Base-by-base conservation (phyloP, 208 protist genomes). In the Acanthamoeba castellanii region DNA sequence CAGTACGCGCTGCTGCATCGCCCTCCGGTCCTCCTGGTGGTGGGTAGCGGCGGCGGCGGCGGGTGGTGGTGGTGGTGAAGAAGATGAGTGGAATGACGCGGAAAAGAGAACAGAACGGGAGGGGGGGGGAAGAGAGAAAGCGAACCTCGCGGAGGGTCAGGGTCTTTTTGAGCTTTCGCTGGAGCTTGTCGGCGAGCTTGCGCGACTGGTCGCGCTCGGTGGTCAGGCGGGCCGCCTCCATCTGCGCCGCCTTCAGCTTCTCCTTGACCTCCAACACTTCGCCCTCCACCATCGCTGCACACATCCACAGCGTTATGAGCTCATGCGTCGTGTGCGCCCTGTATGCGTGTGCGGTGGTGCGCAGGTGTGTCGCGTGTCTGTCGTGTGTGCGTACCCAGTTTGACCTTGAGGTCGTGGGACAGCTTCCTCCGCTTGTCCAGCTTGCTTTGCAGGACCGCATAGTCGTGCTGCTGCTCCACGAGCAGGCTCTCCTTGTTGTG, bases 401-500 rank as follows among this genome's bases (percentile, higher is more conserved):
- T 92, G 34, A 92, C 85, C 32, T 74, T 68, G 85, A 92, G 85
- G 59, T 92, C 85, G 59, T 92, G 85, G 34, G 85, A 76, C 27
- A 76, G 4, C 85, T 92, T 92, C 34, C 55, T 22, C 11, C 59
- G n/a, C 85, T 92, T 74, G n/a, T 92, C 85, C 32, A 92, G 64
- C 37, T 92, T 76, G 85, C 59, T 47, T 59, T 92, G 85, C 25
- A 92, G 64, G n/a, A 74, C 32, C 20, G 64, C 59, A 18, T 68
- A 92, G 42, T 68, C 85, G 64, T 92, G 85, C 42, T 92, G 55
- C 85, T 92, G 85, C 61, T 92, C 85, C 11, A 74, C 61, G 27
- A 92, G 32, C 32, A 76, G 30, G 85, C 85, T 74, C 42, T 92
- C 85, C 85, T 92, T 92, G 85, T 74, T 92, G 59, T 92, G 85